phyloP scores from a whole-genome alignment of 1,139 yeast genomes.

The Spathaspora sp. region DNA sequence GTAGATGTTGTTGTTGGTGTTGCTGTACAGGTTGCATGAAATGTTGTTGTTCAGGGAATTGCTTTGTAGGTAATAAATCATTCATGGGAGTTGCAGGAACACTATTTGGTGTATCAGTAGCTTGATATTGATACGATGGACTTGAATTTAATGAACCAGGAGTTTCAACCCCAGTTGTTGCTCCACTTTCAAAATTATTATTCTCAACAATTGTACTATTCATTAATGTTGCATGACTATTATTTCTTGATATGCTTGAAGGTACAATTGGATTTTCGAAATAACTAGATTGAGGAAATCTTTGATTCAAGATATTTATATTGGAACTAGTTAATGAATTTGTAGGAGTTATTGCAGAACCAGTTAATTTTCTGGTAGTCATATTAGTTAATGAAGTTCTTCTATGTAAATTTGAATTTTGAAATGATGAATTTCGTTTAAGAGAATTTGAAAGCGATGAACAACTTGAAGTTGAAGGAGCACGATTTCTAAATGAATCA shows the following conservation, averaged over 20 bases:
- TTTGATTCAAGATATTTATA: constrained; percentile 27
- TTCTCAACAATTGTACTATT: constrained; percentile 5
- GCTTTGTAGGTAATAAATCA: constrained; percentile 19
- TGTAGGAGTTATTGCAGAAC: constrained; percentile 6
- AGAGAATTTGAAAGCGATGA: constrained; percentile 16
- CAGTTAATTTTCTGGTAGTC: constrained; percentile 10
- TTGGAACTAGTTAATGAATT: constrained; percentile 30
- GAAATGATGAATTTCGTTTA: constrained; percentile 19
- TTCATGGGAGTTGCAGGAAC: constrained; percentile 20
- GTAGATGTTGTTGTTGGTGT: constrained; percentile 9
- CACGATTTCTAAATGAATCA: constrained; percentile 10
- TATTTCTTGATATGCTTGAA: constrained; percentile 11
- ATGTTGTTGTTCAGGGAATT: constrained; percentile 2
- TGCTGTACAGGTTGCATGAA: constrained; percentile 6
- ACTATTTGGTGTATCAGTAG: constrained; percentile 11
- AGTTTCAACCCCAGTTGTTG: constrained; percentile 15
- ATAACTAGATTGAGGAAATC: constrained; percentile 22
- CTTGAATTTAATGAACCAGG: constrained; percentile 27
- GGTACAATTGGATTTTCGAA: constrained; percentile 22
- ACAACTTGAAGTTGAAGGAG: constrained; percentile 14
- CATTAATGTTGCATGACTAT: constrained; percentile 13
- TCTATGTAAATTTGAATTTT: constrained; percentile 21
- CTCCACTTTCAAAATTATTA: neutral
- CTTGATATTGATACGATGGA: constrained; percentile 16
- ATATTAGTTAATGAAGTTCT: constrained; percentile 16